These are phyloP conservation scores for Begonia masoniana DNA, from an alignment of 306 rosid genomes.

Conservation along the genomic window DNA sequence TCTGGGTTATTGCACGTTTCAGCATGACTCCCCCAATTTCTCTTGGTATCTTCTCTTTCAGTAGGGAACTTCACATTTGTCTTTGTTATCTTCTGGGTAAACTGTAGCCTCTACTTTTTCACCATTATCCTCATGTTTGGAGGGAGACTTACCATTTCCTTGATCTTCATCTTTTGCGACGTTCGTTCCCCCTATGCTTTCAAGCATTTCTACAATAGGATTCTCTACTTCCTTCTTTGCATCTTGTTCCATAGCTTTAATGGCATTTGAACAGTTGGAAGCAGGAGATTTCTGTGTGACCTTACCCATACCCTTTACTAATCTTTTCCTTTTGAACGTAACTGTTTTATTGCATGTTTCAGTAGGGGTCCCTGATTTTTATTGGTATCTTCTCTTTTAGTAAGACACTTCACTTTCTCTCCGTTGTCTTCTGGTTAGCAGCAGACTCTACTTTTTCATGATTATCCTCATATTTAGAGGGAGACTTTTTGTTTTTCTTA, in stretches of 20 bases:
- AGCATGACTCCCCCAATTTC: slow-evolving; percentile 14
- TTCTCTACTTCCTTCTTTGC: slow-evolving; percentile 12
- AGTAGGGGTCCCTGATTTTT: slow-evolving; percentile 14
- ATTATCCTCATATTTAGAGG: slow-evolving; percentile 3
- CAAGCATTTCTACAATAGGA: no score
- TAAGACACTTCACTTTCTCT: slow-evolving; percentile 7
- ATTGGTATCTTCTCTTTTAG: slow-evolving; percentile 3
- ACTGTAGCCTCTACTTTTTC: slow-evolving; percentile 7
- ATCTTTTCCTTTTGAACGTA: slow-evolving; percentile 25
- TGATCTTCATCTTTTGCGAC: neutral
- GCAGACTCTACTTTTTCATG: slow-evolving; percentile 2
- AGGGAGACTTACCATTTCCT: neutral
- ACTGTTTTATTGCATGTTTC: slow-evolving; percentile 17
- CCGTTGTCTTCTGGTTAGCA: slow-evolving; percentile 4
- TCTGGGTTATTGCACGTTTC: slow-evolving; percentile 18
- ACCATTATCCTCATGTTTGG: neutral
- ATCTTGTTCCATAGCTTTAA: slow-evolving; percentile 9
- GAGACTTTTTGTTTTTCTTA: slow-evolving; percentile 1
- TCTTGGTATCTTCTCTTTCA: slow-evolving; percentile 5
- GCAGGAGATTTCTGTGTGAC: slow-evolving; percentile 33
- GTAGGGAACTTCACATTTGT: slow-evolving; percentile 7
- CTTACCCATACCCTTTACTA: slow-evolving; percentile 38
- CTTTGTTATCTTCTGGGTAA: slow-evolving; percentile 26
- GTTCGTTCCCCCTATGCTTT: no score
- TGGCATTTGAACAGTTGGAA: slow-evolving; percentile 13